Evolutionary conservation across 1,284 basidiomycete species (phyloP).

Genomic region (Waitea zeae): DNA sequence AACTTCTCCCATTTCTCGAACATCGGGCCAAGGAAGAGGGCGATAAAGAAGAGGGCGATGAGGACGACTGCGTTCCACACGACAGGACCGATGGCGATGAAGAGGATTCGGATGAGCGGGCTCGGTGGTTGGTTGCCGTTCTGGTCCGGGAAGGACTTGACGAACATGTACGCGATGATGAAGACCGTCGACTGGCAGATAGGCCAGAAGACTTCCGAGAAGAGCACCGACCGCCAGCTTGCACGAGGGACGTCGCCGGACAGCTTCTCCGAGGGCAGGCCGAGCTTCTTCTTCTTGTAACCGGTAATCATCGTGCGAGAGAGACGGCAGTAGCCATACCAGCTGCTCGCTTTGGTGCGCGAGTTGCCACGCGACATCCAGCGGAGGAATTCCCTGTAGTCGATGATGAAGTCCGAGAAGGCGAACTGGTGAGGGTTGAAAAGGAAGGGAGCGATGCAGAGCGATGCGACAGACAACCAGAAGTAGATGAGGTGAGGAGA

Average conservation of each 20-base stretch:
- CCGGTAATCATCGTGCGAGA: conserved; percentile 93
- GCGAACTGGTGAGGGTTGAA: conserved; percentile 99
- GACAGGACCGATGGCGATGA: conserved; percentile 88
- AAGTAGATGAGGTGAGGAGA: conserved; percentile 93
- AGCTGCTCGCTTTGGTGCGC: conserved; percentile 86
- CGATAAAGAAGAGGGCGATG: conserved; percentile 75
- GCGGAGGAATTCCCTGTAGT: conserved; percentile 90
- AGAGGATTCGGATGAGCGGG: conserved; percentile 77
- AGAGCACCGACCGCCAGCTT: conserved; percentile 69
- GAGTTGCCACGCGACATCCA: conserved; percentile 99
- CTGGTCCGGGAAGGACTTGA: conserved; percentile 68
- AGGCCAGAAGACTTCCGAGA: conserved; percentile 79
- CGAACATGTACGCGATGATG: conserved; percentile 79
- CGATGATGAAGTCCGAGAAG: conserved; percentile 88
- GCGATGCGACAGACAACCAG: conserved; percentile 84
- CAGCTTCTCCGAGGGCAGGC: conserved; percentile 89
- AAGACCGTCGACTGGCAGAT: conserved; percentile 66
- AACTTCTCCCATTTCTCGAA: conserved; percentile 78
- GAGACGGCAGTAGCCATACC: conserved; percentile 95
- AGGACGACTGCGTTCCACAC: conserved; percentile 92
- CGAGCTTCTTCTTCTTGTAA: conserved; percentile 95
- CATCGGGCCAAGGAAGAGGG: conserved; percentile 85
- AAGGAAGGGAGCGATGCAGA: conserved; percentile 88
- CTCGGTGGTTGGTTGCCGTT: conserved; percentile 51
- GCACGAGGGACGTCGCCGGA: conserved; percentile 86